These are phyloP conservation scores for Suhomyces atakaporum DNA, from an alignment of 1,139 yeast species.

Conservation along the genomic window DNA sequence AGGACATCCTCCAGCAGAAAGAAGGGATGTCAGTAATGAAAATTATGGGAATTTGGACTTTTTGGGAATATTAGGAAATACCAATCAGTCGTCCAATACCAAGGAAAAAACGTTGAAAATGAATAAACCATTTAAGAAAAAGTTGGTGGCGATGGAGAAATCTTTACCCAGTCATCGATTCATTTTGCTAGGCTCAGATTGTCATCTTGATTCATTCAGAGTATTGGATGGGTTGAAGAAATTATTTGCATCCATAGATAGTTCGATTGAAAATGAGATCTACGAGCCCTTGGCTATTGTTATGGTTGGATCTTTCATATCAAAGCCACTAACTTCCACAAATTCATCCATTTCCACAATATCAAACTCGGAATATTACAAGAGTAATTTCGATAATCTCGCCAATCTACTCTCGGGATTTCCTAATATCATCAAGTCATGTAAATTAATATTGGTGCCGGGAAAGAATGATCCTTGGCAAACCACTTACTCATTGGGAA, in stretches of 20 bases:
- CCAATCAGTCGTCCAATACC: slow-evolving; percentile 21
- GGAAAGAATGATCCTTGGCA: slow-evolving; percentile 96
- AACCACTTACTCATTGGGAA: slow-evolving; percentile 66
- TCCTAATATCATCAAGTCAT: slow-evolving; percentile 33
- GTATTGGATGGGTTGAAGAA: slow-evolving; percentile 64
- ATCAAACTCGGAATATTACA: slow-evolving; percentile 58
- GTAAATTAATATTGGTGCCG: slow-evolving; percentile 69
- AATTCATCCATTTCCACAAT: slow-evolving; percentile 42
- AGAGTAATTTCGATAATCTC: slow-evolving; percentile 70
- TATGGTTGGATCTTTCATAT: slow-evolving; percentile 60
- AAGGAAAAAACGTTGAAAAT: slow-evolving; percentile 47
- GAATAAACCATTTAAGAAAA: slow-evolving; percentile 58
- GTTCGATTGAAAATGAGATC: slow-evolving; percentile 42
- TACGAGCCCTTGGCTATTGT: slow-evolving; percentile 56
- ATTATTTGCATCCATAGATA: slow-evolving; percentile 53
- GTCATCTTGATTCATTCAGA: slow-evolving; percentile 55
- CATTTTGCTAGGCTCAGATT: slow-evolving; percentile 71
- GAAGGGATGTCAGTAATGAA: slow-evolving; percentile 63
- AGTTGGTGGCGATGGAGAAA: slow-evolving; percentile 58
- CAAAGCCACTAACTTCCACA: slow-evolving; percentile 58
- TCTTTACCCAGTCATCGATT: slow-evolving; percentile 57
- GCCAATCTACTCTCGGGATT: slow-evolving; percentile 52
- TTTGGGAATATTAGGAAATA: slow-evolving; percentile 59
- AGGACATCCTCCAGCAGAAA: slow-evolving; percentile 89
- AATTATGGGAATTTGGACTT: slow-evolving; percentile 81